Percentiles rank a stretch among this genome's conserved stretches.
phyloP scores from a whole-genome alignment of 2,329 filamentous ascomycete genomes.

The Trichophyton benhamiae region DNA sequence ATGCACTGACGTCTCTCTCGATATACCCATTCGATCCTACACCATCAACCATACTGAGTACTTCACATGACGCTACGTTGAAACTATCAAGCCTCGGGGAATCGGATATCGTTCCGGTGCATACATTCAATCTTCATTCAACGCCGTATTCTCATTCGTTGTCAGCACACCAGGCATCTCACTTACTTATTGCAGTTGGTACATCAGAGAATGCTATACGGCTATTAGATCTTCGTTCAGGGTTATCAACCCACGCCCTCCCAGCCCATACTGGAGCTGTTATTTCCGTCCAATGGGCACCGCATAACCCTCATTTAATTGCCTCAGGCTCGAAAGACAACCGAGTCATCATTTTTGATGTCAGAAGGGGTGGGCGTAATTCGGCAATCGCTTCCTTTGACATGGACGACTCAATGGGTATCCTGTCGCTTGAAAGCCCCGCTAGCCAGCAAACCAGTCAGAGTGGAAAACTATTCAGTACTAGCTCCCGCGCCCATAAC shows the following conservation, averaged over 20 bases:
- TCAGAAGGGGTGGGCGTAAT: constrained; percentile 56
- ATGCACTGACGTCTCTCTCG: constrained; percentile 36
- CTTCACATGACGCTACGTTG: constrained; percentile 35
- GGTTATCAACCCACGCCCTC: constrained; percentile 59
- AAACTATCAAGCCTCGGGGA: constrained; percentile 33
- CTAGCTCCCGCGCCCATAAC: constrained; percentile 53
- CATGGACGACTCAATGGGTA: constrained; percentile 67
- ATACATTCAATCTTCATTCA: constrained; percentile 36
- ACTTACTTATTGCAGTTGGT: constrained; percentile 71
- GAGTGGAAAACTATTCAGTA: constrained; percentile 31
- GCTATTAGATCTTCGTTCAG: constrained; percentile 74
- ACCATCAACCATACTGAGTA: constrained; percentile 35
- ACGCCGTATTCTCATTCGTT: constrained; percentile 53
- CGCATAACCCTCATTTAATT: constrained; percentile 63
- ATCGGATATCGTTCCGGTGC: constrained; percentile 30
- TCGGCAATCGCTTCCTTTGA: constrained; percentile 67
- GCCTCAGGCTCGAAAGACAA: constrained; percentile 79
- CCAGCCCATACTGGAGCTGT: constrained; percentile 56
- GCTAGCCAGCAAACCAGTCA: constrained; percentile 13
- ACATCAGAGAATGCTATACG: constrained; percentile 76
- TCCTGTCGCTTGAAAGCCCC: constrained; percentile 31
- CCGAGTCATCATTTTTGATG: constrained; percentile 73
- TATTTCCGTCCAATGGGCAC: constrained; percentile 67
- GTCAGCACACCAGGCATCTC: constrained; percentile 53
- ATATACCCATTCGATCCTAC: constrained; percentile 39